Evolutionary conservation across 116 monocot species (phyloP), one percentile per base, ranked within the genome.

Genomic region (Posidonia oceanica): DNA sequence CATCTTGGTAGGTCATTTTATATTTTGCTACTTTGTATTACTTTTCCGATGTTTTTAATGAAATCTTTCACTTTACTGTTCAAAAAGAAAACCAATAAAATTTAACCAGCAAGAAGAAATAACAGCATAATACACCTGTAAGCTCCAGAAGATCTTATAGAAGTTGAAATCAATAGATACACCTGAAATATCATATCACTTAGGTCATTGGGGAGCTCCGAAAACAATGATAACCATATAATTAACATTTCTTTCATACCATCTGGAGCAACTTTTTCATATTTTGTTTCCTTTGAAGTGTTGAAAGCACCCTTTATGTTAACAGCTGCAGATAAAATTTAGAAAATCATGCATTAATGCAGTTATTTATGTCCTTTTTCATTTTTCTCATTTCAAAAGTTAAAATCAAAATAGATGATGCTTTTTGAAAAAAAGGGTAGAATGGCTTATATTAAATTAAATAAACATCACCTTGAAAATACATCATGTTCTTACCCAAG

Each of bases 101-200:
- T 66, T 66, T 1, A 66, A 18, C 11, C 12, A 66, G 20, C 14
- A 7, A 10, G 18, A 66, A 66, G 42, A 39, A 66, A 60, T 48
- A 18, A 7, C 2, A 66, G 66, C 10, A 66, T n/a, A 18, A 10
- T 5, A 22, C 0, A 87, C 96, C 96, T 97, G 92, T 63, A 97
- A 80, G 69, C 97, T 89, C 97, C 97, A 97, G 71, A 97, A 89
- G 64, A 87, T 97, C 79, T 92, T 97, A 84, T 97, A 97, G 69
- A 97, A 97, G 66, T 92, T 89, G 72, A 92, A 97, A 83, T 97
- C 92, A 79, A 97, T 75, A 64, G 97, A 82, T 69, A 92, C 74
- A 16, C 89, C 91, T 90, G 79, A 65, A 37, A 81, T 54, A 54
- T 41, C 53, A 68, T 61, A 81, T n/a, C 10, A 37, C 42, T 59